Evolutionary conservation across 140 eudicot species (phyloP).

Genomic region (Senecio squalidus): DNA sequence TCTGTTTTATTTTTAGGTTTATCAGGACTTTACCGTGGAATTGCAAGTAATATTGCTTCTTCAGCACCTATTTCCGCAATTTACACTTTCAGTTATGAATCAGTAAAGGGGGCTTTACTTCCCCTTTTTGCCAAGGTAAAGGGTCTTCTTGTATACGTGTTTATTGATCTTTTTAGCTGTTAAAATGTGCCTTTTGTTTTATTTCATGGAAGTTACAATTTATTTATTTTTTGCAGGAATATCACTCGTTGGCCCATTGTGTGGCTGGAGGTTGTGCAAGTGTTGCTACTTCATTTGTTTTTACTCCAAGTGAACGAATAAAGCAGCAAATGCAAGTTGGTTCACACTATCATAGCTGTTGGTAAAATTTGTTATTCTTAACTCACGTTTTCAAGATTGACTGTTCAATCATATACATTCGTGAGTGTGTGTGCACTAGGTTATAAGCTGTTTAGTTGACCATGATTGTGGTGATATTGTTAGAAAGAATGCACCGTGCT

Average conservation of each 20-base stretch:
- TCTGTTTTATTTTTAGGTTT: constrained; percentile 42
- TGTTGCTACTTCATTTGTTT: constrained; percentile 87
- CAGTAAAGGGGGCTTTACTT: constrained; percentile 77
- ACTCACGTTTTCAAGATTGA: constrained; percentile 4
- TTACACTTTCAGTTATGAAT: constrained; percentile 91
- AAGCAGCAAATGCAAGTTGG: constrained; percentile 99
- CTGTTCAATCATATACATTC: constrained; percentile 2
- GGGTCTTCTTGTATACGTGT: too few relatives aligned
- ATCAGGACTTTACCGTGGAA: constrained; percentile 85
- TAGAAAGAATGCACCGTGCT: too few relatives aligned
- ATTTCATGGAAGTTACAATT: constrained; percentile 10
- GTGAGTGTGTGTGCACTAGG: neutral
- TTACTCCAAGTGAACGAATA: constrained; percentile 93
- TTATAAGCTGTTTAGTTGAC: neutral
- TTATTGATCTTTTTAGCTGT: neutral
- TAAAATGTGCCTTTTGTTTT: neutral
- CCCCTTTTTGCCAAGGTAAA: constrained; percentile 80
- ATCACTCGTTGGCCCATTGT: constrained; percentile 86
- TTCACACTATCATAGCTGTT: constrained; percentile 70
- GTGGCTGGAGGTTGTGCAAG: constrained; percentile 96
- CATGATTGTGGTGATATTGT: neutral
- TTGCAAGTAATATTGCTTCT: constrained; percentile 74
- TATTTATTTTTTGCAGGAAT: constrained; percentile 48
- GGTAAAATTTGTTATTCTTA: constrained; percentile 42
- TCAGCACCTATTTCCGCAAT: constrained; percentile 98